Conservation (phyloP, 306 rosid genomes). For the Casuarina equisetifolia region DNA sequence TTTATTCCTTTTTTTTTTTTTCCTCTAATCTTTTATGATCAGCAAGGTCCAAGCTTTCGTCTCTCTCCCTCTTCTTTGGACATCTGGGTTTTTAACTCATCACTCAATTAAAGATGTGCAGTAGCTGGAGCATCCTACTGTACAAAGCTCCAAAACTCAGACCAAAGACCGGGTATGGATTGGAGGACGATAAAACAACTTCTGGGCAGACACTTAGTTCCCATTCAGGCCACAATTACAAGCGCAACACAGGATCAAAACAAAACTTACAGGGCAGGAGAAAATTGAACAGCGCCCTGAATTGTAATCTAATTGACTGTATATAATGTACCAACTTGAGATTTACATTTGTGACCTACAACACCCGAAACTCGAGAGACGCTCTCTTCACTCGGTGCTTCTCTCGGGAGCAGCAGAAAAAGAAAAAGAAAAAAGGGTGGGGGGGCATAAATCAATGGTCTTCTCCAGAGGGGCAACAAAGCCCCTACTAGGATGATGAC, state of each 20-base stretch:
- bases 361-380: conserved; percentile 44
- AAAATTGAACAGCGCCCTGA: conserved; percentile 32
- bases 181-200: background rate
- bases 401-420: conserved; percentile 22
- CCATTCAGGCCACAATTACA: conserved; percentile 16
- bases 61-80: too few species aligned
- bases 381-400: conserved; percentile 31
- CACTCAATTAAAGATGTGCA: too few species aligned
- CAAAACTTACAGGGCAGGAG: conserved; percentile 36
- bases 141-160: too few species aligned
- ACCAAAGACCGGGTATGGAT: background rate
- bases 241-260: background rate
- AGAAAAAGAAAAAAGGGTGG: conserved; percentile 6
- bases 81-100: too few species aligned
- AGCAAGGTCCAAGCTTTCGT: too few species aligned
- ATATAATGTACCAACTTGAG: conserved; percentile 26
- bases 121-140: too few species aligned
- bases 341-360: conserved; percentile 68
- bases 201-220: background rate
- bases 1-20: background rate
- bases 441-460: conserved; percentile 20
- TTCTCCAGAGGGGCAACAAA: conserved; percentile 30
- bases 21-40: too few species aligned
- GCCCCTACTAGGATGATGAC: conserved; percentile 27
- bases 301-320: conserved; percentile 34